Conservation (phyloP, 306 rosid genomes). For the Delonix regia region DNA sequence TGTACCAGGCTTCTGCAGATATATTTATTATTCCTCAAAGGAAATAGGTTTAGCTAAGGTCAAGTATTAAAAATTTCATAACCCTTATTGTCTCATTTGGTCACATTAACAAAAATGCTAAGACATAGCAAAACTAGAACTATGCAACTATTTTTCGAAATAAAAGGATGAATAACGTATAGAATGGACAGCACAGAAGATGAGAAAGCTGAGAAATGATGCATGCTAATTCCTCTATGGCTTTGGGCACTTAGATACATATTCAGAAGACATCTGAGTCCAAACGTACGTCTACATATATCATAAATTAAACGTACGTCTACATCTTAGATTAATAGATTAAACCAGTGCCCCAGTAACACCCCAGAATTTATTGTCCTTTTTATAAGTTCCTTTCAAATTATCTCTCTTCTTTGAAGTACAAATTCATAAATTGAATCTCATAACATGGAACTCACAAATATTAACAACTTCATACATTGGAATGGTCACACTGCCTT, state of each 20-base stretch:
- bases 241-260: not conserved
- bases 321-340: not conserved
- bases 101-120: not conserved
- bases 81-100: not conserved
- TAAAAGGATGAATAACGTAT: too few relatives aligned
- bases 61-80: not conserved
- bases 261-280: not conserved
- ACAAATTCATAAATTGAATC: not conserved
- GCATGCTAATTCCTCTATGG: not conserved
- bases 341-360: not conserved
- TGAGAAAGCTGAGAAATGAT: not conserved
- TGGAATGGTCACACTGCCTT: not conserved
- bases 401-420: not conserved
- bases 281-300: not conserved
- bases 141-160: not conserved
- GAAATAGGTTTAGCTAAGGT: not conserved
- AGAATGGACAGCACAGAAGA: not conserved
- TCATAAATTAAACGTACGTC: not conserved
- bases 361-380: not conserved
- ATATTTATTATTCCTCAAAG: not conserved
- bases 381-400: not conserved
- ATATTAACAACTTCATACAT: not conserved
- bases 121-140: not conserved
- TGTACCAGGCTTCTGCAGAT: not conserved
- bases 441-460: not conserved